Conservation (phyloP, 371 early-diverging fungal genomes). For the Syncephalastrum racemosum region DNA sequence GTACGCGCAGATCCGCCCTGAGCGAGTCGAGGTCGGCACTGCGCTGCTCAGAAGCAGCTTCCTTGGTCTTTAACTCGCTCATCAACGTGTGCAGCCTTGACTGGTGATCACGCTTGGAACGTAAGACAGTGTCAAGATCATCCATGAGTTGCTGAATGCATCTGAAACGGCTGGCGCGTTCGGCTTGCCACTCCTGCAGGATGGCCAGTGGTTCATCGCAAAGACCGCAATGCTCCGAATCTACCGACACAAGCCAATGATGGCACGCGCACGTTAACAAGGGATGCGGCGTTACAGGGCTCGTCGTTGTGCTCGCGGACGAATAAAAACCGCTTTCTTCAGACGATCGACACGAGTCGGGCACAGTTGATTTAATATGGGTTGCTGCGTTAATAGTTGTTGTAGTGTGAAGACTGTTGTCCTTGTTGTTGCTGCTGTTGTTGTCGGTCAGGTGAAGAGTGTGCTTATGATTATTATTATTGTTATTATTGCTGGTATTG, state of each 20-base stretch:
- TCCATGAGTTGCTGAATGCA: conserved; percentile 12
- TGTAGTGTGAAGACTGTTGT: not conserved
- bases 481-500: not conserved
- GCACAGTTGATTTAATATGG: conserved; percentile 1
- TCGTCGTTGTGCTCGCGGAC: not conserved
- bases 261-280: conserved; percentile 18
- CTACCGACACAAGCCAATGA: conserved; percentile 26
- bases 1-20: conserved; percentile 71
- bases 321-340: conserved; percentile 10
- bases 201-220: conserved; percentile 18
- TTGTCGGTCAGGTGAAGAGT: conserved; percentile 2
- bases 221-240: conserved; percentile 26
- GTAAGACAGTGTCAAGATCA: conserved; percentile 10
- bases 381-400: too few species aligned
- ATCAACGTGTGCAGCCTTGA: conserved; percentile 5
- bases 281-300: conserved; percentile 15
- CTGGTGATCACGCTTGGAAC: conserved; percentile 7
- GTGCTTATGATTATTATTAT: not conserved
- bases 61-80: conserved; percentile 1
- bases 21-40: conserved; percentile 77
- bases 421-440: not conserved
- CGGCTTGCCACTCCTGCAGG: conserved; percentile 17
- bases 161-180: conserved; percentile 9
- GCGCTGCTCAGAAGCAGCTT: conserved; percentile 11
- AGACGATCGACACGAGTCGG: conserved; percentile 13